A percentile compares a stretch with the other conserved stretches of the same genome.
These are phyloP conservation scores for Trichoderma sp. DNA, from an alignment of 2,329 filamentous ascomycete species.

Conservation along the genomic window DNA sequence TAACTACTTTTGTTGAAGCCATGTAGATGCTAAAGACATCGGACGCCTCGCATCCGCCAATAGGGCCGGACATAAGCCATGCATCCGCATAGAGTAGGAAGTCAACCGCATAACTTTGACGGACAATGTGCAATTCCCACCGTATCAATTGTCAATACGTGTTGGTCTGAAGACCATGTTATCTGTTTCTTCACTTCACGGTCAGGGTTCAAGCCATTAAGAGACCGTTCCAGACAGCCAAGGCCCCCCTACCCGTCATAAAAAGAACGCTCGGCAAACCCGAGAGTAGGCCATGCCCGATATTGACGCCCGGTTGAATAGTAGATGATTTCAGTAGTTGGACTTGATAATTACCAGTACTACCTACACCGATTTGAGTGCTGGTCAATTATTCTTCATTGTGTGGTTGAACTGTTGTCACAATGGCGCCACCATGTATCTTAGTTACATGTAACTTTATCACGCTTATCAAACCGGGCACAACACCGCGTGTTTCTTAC, in stretches of 20 bases:
- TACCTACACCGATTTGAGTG: neutral
- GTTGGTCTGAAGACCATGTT: neutral
- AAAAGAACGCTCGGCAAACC: neutral
- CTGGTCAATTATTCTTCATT: neutral
- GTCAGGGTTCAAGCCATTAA: neutral
- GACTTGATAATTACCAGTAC: neutral
- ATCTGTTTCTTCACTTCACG: neutral
- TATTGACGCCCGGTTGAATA: neutral
- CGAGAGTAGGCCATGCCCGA: neutral
- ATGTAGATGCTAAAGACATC: neutral
- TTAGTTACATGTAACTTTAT: neutral
- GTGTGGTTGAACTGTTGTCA: neutral
- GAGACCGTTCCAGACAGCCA: neutral
- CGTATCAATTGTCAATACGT: neutral
- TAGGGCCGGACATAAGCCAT: neutral
- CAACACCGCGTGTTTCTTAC: too few relatives aligned
- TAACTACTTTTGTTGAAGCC: neutral
- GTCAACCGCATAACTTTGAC: neutral
- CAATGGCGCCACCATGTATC: too few relatives aligned
- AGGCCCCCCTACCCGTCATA: neutral
- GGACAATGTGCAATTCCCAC: neutral
- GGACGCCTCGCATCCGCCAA: neutral
- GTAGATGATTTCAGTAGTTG: neutral
- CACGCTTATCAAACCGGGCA: neutral
- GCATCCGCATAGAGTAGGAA: neutral